These are phyloP conservation scores for Apiotrichum gamsii DNA, from an alignment of 1,284 basidiomycete species.

Conservation along the genomic window DNA sequence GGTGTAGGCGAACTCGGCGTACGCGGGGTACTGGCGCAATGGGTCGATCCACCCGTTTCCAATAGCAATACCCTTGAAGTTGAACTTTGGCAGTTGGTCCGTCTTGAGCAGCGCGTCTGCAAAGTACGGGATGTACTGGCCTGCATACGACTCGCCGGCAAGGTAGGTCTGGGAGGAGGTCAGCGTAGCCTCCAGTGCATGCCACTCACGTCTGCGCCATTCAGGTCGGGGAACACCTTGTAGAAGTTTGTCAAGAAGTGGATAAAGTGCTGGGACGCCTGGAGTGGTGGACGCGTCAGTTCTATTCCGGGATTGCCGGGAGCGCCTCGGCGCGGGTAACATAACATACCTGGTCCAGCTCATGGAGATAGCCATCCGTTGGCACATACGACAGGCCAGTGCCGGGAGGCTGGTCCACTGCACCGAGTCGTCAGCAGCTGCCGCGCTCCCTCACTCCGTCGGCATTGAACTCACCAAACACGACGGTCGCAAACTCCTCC, in stretches of 20 bases:
- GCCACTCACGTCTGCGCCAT: conserved; percentile 67
- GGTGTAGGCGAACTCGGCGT: conserved; percentile 78
- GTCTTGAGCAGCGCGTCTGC: conserved; percentile 70
- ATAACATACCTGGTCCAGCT: conserved; percentile 61
- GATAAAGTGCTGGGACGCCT: conserved; percentile 74
- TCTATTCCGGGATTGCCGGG: background rate
- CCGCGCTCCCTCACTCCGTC: too few relatives aligned
- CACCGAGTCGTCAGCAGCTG: too few relatives aligned
- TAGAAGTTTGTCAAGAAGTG: conserved; percentile 85
- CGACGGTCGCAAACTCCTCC: conserved; percentile 97
- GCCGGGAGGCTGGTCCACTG: conserved; percentile 94
- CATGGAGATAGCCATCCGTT: conserved; percentile 77
- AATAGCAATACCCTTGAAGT: conserved; percentile 75
- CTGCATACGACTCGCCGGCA: conserved; percentile 91
- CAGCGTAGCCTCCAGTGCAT: background rate
- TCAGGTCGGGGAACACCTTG: conserved; percentile 81
- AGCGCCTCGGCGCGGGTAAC: too few relatives aligned
- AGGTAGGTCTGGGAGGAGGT: conserved; percentile 69
- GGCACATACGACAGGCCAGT: conserved; percentile 88
- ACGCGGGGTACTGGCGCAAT: conserved; percentile 78
- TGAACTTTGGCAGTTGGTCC: conserved; percentile 49
- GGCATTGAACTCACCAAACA: conserved; percentile 64
- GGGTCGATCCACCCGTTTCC: conserved; percentile 98
- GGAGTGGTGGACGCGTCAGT: conserved; percentile 5
- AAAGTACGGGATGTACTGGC: conserved; percentile 97